Conservation (phyloP, 805 yeast genomes). For the Teunomyces gatunensis region DNA sequence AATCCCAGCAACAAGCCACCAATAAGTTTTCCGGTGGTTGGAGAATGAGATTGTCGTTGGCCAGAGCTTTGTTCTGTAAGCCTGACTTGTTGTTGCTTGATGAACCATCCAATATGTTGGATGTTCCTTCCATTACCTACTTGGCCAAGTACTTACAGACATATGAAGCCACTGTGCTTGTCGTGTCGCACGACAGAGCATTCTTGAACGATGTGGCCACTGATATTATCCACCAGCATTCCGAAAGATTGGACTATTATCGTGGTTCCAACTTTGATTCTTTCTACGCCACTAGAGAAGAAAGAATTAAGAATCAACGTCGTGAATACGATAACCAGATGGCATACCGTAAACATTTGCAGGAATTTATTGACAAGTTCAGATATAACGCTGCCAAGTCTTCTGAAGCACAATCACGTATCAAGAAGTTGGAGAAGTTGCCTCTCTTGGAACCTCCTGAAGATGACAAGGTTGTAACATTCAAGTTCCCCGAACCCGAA, state of each 20-base stretch:
- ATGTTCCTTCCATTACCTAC: slow-evolving; percentile 96
- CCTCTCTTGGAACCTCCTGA: slow-evolving; percentile 94
- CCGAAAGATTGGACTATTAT: slow-evolving; percentile 94
- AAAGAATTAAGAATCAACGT: slow-evolving; percentile 86
- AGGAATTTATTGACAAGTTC: slow-evolving; percentile 91
- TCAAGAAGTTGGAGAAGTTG: slow-evolving; percentile 91
- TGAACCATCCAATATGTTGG: slow-evolving; percentile 99
- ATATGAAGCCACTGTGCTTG: slow-evolving; percentile 88
- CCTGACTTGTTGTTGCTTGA: slow-evolving; percentile 91
- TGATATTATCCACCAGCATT: slow-evolving; percentile 96
- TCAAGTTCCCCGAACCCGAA: slow-evolving; percentile 95
- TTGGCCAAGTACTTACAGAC: slow-evolving; percentile 85
- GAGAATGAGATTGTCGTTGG: slow-evolving; percentile 99
- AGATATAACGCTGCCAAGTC: slow-evolving; percentile 98
- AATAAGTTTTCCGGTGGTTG: slow-evolving; percentile 99
- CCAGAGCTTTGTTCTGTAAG: slow-evolving; percentile 95
- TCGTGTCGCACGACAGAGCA: slow-evolving; percentile 97
- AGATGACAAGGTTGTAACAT: slow-evolving; percentile 79
- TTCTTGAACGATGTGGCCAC: slow-evolving; percentile 97
- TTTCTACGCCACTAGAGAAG: slow-evolving; percentile 91
- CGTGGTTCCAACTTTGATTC: slow-evolving; percentile 91
- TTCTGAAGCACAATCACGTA: slow-evolving; percentile 96
- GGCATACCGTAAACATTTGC: slow-evolving; percentile 93
- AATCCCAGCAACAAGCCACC: slow-evolving; percentile 79
- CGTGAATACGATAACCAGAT: slow-evolving; percentile 97